These are phyloP conservation scores for Isoetes taiwanensis DNA, from an alignment of 75 land plant genomes.

Conservation along the genomic window DNA sequence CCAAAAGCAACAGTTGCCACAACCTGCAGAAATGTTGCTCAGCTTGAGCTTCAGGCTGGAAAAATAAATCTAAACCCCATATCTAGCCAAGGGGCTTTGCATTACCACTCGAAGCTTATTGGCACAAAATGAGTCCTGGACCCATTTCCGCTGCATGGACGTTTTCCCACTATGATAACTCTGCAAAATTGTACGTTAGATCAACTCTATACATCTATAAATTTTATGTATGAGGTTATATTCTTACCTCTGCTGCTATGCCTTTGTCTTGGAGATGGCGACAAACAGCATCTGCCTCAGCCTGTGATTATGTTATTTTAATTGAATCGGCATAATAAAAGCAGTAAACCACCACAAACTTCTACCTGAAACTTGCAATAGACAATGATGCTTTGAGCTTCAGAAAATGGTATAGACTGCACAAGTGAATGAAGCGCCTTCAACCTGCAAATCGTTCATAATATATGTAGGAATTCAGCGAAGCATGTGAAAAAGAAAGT, in stretches of 20 bases:
- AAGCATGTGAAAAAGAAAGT: neutral
- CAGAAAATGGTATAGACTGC: conserved; percentile 47
- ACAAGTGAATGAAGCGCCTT: conserved; percentile 51
- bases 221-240: too few relatives aligned
- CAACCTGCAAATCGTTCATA: conserved; percentile 29
- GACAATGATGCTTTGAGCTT: conserved; percentile 58
- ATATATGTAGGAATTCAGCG: neutral
- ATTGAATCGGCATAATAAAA: neutral
- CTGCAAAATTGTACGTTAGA: conserved; percentile 14
- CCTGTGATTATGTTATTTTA: conserved; percentile 30
- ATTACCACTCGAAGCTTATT: conserved; percentile 92
- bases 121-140: conserved; percentile 65
- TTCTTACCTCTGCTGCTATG: conserved; percentile 73
- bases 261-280: conserved; percentile 65
- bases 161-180: conserved; percentile 83
- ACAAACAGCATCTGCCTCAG: conserved; percentile 71
- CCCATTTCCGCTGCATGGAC: conserved; percentile 47
- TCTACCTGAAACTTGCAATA: conserved; percentile 97
- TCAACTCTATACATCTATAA: neutral
- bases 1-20: conserved; percentile 99
- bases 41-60: too few relatives aligned
- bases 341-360: neutral
- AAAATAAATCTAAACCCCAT: too few relatives aligned
- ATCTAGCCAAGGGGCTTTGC: too few relatives aligned
- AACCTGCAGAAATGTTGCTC: conserved; percentile 38